A percentile compares a stretch with the other conserved stretches of the same genome.
phyloP scores from a whole-genome alignment of 768 basidiomycete species.

The Tricholoma hemisulphureum region DNA sequence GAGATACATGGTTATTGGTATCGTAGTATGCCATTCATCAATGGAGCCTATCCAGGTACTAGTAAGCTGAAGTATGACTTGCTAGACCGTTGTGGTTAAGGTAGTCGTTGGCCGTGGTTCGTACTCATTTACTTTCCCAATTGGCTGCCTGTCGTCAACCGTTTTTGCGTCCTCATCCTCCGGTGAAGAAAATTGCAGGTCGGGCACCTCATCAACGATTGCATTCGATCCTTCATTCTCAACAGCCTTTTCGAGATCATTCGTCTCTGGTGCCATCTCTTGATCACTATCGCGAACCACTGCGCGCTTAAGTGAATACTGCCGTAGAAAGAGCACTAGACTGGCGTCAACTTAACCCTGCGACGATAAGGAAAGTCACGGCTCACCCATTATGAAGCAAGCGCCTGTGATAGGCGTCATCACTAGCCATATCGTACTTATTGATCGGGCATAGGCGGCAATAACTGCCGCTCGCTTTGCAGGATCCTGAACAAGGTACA shows the following conservation, averaged over 20 bases:
- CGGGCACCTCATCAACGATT: neutral
- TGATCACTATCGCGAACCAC: slow-evolving; percentile 39
- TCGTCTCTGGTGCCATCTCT: slow-evolving; percentile 25
- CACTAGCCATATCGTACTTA: slow-evolving; percentile 64
- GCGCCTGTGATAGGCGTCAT: slow-evolving; percentile 56
- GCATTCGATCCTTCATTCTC: slow-evolving; percentile 2
- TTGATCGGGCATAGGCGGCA: slow-evolving; percentile 62
- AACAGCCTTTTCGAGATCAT: slow-evolving; percentile 21
- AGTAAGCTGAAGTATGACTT: too few relatives aligned
- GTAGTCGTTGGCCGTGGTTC: slow-evolving; percentile 21
- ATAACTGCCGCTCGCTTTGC: slow-evolving; percentile 46
- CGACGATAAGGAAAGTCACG: slow-evolving; percentile 8
- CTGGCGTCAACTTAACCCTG: neutral
- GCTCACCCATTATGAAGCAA: slow-evolving; percentile 50
- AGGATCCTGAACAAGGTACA: slow-evolving; percentile 40
- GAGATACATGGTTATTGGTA: neutral
- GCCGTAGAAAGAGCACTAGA: slow-evolving; percentile 54
- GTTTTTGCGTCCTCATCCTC: slow-evolving; percentile 27
- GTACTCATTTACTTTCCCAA: slow-evolving; percentile 18
- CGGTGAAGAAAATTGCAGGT: neutral
- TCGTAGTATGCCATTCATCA: neutral
- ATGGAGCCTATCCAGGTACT: neutral
- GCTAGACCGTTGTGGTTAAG: slow-evolving; percentile 13
- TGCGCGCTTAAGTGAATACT: slow-evolving; percentile 57
- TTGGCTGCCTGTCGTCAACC: slow-evolving; percentile 14